phyloP scores from a whole-genome alignment of 176 grass and related monocot genomes.

The Triticum turgidum region DNA sequence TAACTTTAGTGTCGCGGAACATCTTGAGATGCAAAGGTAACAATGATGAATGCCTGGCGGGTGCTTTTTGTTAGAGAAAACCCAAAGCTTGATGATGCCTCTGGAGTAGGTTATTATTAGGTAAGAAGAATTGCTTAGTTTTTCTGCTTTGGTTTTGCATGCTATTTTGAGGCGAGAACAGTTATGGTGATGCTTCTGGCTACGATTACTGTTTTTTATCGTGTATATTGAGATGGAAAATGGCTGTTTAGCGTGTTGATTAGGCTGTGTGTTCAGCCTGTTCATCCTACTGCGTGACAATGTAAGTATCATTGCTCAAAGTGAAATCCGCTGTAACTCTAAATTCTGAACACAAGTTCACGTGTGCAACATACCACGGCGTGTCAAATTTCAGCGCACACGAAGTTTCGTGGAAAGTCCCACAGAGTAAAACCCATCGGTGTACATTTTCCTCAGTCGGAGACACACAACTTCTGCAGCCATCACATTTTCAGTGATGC shows the following conservation, averaged over 20 bases:
- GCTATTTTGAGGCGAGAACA: background rate
- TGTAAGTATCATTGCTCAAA: background rate
- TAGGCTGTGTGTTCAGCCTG: background rate
- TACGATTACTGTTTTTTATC: background rate
- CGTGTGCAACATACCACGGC: background rate
- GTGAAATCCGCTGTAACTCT: background rate
- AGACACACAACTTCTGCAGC: background rate
- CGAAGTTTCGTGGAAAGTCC: background rate
- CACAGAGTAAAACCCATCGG: background rate
- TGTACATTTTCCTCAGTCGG: background rate
- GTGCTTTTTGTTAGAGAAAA: background rate
- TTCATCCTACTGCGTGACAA: too few relatives aligned
- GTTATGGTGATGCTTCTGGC: background rate
- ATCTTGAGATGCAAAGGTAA: background rate
- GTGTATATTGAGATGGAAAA: background rate
- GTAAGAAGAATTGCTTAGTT: background rate
- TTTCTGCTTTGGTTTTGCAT: background rate
- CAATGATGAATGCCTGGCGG: background rate
- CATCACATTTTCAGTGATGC: slow-evolving; percentile 16
- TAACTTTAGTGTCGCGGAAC: background rate
- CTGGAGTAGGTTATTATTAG: background rate
- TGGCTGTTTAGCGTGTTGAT: background rate
- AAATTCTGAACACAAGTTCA: too few relatives aligned
- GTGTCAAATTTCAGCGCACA: background rate
- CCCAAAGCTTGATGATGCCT: background rate